Conservation (phyloP, 345 rosid species). For the Boechera stricta region DNA sequence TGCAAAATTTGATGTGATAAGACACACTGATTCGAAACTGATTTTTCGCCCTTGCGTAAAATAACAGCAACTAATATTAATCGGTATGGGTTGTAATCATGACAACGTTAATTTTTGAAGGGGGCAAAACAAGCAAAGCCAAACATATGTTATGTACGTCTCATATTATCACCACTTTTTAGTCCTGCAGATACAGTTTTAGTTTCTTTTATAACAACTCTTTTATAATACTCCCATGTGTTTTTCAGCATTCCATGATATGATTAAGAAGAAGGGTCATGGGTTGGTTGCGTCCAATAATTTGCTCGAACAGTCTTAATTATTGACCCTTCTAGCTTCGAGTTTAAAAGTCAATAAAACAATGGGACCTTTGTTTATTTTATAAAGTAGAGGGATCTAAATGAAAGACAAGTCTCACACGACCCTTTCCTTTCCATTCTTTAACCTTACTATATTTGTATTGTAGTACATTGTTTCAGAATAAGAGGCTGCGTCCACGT, state of each 20-base stretch:
- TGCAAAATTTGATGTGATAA: not conserved
- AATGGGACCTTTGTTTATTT: constrained; percentile 6
- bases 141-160: no score
- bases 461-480: no score
- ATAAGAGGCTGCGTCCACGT: not conserved
- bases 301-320: not conserved
- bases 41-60: no score
- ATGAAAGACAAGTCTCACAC: constrained; percentile 23
- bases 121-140: no score
- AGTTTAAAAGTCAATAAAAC: not conserved
- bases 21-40: not conserved
- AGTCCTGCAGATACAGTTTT: no score
- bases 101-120: no score
- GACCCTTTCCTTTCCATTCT: constrained; percentile 7
- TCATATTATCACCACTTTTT: no score
- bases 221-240: no score
- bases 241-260: no score
- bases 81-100: not conserved
- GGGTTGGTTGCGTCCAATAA: constrained; percentile 4
- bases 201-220: no score
- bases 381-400: no score
- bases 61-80: not conserved
- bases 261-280: no score
- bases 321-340: not conserved
- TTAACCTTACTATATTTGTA: not conserved